phyloP scores from a whole-genome alignment of 345 rosid genomes.

The Citrus hindsii region DNA sequence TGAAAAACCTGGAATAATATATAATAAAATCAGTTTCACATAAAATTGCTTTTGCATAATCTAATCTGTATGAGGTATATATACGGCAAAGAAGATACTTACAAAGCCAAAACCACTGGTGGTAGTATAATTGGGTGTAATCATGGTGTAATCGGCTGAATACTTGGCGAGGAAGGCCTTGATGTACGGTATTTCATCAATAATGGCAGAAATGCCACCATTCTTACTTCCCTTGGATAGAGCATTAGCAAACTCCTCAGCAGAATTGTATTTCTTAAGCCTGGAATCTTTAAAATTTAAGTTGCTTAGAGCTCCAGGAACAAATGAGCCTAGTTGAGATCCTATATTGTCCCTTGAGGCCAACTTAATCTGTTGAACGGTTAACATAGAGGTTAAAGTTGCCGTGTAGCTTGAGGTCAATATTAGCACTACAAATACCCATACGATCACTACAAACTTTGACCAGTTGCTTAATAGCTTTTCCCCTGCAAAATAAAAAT shows the following conservation, averaged over 20 bases:
- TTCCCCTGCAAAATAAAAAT: background rate
- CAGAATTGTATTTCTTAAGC: background rate
- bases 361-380: background rate
- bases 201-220: constrained; percentile 31
- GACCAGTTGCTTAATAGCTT: constrained; percentile 31
- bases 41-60: too few relatives aligned
- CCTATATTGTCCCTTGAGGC: background rate
- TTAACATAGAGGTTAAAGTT: background rate
- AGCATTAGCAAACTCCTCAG: background rate
- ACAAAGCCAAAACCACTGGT: constrained; percentile 5
- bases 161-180: background rate
- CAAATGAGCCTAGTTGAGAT: background rate
- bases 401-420: constrained; percentile 34
- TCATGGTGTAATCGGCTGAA: background rate
- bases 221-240: background rate
- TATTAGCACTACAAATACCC: constrained; percentile 32
- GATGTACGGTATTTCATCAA: constrained; percentile 35
- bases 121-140: background rate
- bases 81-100: background rate
- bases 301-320: background rate
- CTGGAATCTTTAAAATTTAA: background rate
- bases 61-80: too few relatives aligned
- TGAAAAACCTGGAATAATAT: background rate
- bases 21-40: too few relatives aligned
- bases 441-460: constrained; percentile 32